Conservation (phyloP, 441 rosid species). For the Aquilaria agallochum region DNA sequence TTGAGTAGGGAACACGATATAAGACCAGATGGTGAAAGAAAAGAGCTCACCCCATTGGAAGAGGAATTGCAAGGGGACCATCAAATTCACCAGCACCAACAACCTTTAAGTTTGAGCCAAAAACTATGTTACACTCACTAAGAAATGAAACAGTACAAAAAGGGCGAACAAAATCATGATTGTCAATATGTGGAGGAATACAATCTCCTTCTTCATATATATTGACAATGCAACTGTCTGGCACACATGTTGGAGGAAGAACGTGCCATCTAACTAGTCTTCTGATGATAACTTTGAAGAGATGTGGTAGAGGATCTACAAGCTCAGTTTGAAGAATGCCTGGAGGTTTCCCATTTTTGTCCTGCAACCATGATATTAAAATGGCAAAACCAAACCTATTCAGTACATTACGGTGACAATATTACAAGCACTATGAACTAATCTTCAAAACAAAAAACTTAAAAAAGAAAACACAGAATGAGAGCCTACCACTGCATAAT, state of each 20-base stretch:
- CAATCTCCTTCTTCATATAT: conserved; percentile 74
- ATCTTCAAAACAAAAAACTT: neutral
- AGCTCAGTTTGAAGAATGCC: conserved; percentile 51
- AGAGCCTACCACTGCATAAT: conserved; percentile 31
- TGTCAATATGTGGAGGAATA: conserved; percentile 70
- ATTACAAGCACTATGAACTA: no score
- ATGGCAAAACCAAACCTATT: neutral
- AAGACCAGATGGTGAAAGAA: neutral
- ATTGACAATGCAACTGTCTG: conserved; percentile 70
- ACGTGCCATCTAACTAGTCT: conserved; percentile 60
- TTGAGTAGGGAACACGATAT: neutral
- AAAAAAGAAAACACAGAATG: neutral
- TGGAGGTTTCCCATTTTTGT: conserved; percentile 56
- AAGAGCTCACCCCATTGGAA: conserved; percentile 56
- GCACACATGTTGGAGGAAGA: conserved; percentile 53
- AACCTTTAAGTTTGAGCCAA: conserved; percentile 48
- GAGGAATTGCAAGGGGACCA: conserved; percentile 43
- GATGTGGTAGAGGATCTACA: conserved; percentile 54
- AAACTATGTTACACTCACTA: conserved; percentile 47
- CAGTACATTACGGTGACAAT: no score
- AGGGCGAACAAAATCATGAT: conserved; percentile 62
- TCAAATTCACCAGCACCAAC: conserved; percentile 57
- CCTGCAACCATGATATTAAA: conserved; percentile 24
- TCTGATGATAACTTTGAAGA: conserved; percentile 58
- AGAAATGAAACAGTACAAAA: conserved; percentile 66